Evolutionary conservation across 345 rosid genomes (phyloP).

Genomic region (Boechera stricta): DNA sequence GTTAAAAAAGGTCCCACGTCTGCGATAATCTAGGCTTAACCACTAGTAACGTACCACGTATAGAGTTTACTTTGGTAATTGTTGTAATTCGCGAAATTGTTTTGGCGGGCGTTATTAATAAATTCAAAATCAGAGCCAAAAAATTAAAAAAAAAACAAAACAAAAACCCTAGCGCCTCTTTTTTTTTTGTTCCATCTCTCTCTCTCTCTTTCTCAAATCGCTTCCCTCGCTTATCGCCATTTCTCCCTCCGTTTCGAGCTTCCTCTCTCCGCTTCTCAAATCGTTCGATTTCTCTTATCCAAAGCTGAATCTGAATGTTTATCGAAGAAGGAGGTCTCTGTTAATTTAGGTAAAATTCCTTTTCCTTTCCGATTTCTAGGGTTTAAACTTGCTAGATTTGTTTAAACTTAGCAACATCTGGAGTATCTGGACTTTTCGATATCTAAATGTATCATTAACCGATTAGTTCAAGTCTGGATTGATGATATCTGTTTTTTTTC

Average conservation of each 20-base stretch:
- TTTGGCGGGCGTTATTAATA: conserved; percentile 74
- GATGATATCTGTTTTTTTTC: conserved; percentile 19
- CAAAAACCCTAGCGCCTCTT: conserved; percentile 68
- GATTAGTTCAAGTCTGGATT: conserved; percentile 34
- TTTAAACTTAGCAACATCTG: neutral
- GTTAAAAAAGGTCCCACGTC: conserved; percentile 30
- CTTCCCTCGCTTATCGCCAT: conserved; percentile 44
- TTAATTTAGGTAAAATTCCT: conserved; percentile 28
- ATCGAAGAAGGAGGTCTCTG: conserved; percentile 10
- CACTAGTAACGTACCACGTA: conserved; percentile 52
- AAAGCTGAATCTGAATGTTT: conserved; percentile 18
- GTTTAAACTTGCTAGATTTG: conserved; percentile 13
- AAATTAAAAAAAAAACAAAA: conserved; percentile 8
- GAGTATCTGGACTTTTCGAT: neutral
- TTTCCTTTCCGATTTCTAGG: conserved; percentile 32
- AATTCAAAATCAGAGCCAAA: conserved; percentile 56
- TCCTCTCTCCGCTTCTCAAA: conserved; percentile 11
- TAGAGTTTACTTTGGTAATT: conserved; percentile 5
- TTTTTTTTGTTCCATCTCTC: neutral
- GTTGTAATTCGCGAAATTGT: conserved; percentile 28
- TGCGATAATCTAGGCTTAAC: neutral
- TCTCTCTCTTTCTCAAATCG: conserved; percentile 31
- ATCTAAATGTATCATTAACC: neutral
- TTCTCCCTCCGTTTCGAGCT: conserved; percentile 43
- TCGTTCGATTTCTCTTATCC: conserved; percentile 10